These are phyloP conservation scores for Aplosporella prunicola DNA, from an alignment of 2,329 filamentous ascomycete genomes.

Conservation along the genomic window DNA sequence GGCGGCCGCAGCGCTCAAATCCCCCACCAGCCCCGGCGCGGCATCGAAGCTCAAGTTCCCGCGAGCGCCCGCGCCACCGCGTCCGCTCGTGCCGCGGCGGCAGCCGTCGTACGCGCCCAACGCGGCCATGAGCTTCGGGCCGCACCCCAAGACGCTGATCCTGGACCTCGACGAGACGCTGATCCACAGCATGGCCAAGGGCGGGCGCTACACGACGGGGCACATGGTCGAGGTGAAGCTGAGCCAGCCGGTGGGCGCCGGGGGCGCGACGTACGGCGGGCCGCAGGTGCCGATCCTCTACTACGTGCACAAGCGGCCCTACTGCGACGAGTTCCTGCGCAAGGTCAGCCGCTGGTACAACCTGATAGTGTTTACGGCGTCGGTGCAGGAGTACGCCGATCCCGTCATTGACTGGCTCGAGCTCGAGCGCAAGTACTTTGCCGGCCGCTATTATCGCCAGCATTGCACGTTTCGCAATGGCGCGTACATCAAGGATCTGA, in stretches of 20 bases:
- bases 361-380: slow-evolving; percentile 90
- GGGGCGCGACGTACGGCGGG: slow-evolving; percentile 58
- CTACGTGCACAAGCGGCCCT: slow-evolving; percentile 95
- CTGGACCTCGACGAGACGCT: slow-evolving; percentile 94
- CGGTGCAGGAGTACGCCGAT: slow-evolving; percentile 96
- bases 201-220: slow-evolving; percentile 86
- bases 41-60: slow-evolving; percentile 63
- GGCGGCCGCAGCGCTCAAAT: slow-evolving; percentile 73
- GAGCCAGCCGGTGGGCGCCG: slow-evolving; percentile 59
- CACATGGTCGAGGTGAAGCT: slow-evolving; percentile 98
- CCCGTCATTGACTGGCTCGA: slow-evolving; percentile 99
- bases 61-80: slow-evolving; percentile 76
- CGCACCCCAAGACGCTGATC: slow-evolving; percentile 77
- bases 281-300: slow-evolving; percentile 95
- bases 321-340: slow-evolving; percentile 92
- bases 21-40: slow-evolving; percentile 69
- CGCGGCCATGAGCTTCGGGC: slow-evolving; percentile 25
- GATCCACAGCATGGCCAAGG: slow-evolving; percentile 97
- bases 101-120: slow-evolving; percentile 70
- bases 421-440: slow-evolving; percentile 92
- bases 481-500: slow-evolving; percentile 96
- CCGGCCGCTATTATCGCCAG: slow-evolving; percentile 86
- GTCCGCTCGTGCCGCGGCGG: slow-evolving; percentile 78
- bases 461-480: slow-evolving; percentile 94
- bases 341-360: slow-evolving; percentile 98